phyloP scores from a whole-genome alignment of 495 filamentous ascomycete genomes.

The Penicillium verhagenii region DNA sequence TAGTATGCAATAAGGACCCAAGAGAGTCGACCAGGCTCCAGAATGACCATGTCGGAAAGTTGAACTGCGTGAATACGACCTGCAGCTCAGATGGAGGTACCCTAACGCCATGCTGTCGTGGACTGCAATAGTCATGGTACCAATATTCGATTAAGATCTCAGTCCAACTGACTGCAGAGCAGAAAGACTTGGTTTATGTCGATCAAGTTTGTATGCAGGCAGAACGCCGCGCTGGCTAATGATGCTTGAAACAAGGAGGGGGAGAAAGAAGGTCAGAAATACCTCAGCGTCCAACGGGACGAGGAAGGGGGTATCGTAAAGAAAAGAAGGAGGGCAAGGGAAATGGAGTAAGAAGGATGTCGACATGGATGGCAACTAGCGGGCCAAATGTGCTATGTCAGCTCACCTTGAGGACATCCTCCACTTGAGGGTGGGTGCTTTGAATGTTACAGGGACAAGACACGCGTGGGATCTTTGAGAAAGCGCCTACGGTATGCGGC shows the following conservation, averaged over 20 bases:
- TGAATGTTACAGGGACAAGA: constrained; percentile 46
- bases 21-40: neutral
- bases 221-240: constrained; percentile 5
- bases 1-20: neutral
- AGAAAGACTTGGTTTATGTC: neutral
- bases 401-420: constrained; percentile 34
- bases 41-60: constrained; percentile 1
- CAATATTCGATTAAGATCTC: constrained; percentile 6
- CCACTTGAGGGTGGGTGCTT: neutral
- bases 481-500: constrained; percentile 75
- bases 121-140: neutral
- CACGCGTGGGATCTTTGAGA: constrained; percentile 53
- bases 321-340: neutral
- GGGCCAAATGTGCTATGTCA: constrained; percentile 8
- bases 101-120: constrained; percentile 14
- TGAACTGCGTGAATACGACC: constrained; percentile 21
- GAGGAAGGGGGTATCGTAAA: constrained; percentile 8
- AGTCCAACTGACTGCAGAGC: neutral
- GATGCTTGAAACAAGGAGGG: neutral
- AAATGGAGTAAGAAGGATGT: neutral
- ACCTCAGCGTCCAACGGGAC: constrained; percentile 2
- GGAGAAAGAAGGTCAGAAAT: neutral
- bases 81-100: constrained; percentile 12
- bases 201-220: constrained; percentile 9
- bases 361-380: neutral